A percentile compares a stretch with the other conserved stretches of the same genome.
phyloP scores from a whole-genome alignment of 306 rosid species.

The Quercus suber region DNA sequence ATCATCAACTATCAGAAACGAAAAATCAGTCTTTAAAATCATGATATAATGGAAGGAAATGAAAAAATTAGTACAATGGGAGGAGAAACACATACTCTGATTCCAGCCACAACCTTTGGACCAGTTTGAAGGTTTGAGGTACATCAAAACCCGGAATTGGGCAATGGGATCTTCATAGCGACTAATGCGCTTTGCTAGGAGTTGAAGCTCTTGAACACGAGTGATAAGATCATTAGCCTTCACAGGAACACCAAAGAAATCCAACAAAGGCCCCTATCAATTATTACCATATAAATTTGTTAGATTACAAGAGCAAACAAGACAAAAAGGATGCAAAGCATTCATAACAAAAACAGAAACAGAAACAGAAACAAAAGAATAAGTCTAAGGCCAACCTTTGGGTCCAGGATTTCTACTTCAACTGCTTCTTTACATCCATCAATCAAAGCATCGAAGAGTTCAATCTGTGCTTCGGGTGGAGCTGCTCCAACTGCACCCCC shows the following conservation, averaged over 20 bases:
- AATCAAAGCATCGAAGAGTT: conserved; percentile 74
- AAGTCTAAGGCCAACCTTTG: conserved; percentile 58
- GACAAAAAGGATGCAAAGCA: conserved; percentile 7
- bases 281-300: conserved; percentile 26
- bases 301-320: conserved; percentile 17
- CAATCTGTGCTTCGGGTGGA: conserved; percentile 62
- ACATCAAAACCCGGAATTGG: conserved; percentile 78
- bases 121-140: conserved; percentile 97
- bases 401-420: conserved; percentile 72
- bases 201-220: conserved; percentile 93
- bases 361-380: neutral
- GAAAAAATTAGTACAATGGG: neutral
- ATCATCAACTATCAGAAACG: conserved; percentile 75
- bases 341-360: neutral
- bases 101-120: conserved; percentile 99
- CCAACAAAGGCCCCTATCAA: conserved; percentile 91
- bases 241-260: conserved; percentile 92
- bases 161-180: conserved; percentile 91
- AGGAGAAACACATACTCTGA: conserved; percentile 69
- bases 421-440: conserved; percentile 89
- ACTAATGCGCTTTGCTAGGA: conserved; percentile 85
- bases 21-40: conserved; percentile 6
- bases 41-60: neutral
- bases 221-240: conserved; percentile 83
- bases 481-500: conserved; percentile 80